Evolutionary conservation across 805 yeast species (phyloP).

Genomic region (Spencermartinsiella europaea): DNA sequence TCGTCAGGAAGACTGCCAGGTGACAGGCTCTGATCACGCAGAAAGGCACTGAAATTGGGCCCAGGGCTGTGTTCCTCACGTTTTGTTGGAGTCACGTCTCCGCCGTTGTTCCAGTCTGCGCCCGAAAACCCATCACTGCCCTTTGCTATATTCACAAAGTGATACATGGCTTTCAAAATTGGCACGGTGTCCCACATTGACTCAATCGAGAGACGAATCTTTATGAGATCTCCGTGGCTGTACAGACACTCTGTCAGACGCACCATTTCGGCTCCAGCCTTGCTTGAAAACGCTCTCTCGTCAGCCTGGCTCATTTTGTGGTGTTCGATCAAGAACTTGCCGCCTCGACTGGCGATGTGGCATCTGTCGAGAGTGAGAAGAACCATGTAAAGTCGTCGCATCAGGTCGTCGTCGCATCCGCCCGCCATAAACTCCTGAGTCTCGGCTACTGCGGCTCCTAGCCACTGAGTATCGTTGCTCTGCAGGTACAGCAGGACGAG

Average conservation of each 20-base stretch:
- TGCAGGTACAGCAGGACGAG: slow-evolving; percentile 31
- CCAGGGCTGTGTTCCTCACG: background rate
- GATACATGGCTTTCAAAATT: slow-evolving; percentile 21
- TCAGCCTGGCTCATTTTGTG: slow-evolving; percentile 17
- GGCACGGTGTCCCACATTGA: slow-evolving; percentile 23
- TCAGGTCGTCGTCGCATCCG: slow-evolving; percentile 6
- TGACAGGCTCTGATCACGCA: background rate
- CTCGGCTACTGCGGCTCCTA: slow-evolving; percentile 35
- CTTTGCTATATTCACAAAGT: slow-evolving; percentile 14
- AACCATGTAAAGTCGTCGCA: slow-evolving; percentile 26
- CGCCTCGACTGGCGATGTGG: slow-evolving; percentile 21
- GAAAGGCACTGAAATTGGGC: background rate
- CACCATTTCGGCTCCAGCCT: slow-evolving; percentile 17
- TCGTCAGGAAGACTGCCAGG: background rate
- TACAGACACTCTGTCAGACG: slow-evolving; percentile 5
- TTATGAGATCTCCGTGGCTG: background rate
- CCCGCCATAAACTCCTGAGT: slow-evolving; percentile 17
- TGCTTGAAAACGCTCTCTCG: slow-evolving; percentile 13
- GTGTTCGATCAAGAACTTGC: slow-evolving; percentile 25
- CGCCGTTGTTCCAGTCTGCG: background rate
- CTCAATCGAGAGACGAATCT: slow-evolving; percentile 14
- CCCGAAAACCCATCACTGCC: slow-evolving; percentile 8
- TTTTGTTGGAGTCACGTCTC: background rate
- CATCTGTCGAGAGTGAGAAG: slow-evolving; percentile 28
- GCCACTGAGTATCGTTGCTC: slow-evolving; percentile 30